Conservation (phyloP, 805 yeast species). For the Scheffersomyces ergatensis region DNA sequence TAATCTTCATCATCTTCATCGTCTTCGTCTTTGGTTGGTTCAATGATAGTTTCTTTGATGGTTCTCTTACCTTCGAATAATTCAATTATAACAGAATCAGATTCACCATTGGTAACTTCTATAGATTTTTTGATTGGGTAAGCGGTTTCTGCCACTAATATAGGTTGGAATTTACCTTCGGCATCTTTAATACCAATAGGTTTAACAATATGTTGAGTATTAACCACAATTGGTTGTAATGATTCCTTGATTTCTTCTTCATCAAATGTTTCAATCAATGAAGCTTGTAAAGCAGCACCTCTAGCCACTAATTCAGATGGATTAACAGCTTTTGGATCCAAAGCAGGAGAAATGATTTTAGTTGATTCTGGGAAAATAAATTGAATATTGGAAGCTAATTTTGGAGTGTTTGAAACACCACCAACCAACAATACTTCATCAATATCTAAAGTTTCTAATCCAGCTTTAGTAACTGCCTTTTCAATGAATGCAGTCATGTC, state of each 20-base stretch:
- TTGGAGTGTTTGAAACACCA: conserved; percentile 91
- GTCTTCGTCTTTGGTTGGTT: conserved; percentile 56
- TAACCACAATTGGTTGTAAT: conserved; percentile 76
- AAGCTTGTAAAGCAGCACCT: conserved; percentile 97
- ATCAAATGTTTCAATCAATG: conserved; percentile 77
- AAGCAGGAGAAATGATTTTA: conserved; percentile 69
- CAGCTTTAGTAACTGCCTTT: conserved; percentile 74
- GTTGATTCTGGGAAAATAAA: conserved; percentile 80
- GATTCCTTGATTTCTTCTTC: conserved; percentile 81
- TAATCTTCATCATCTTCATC: conserved; percentile 46
- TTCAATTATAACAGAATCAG: conserved; percentile 58
- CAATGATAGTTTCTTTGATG: conserved; percentile 77
- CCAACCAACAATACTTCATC: conserved; percentile 92
- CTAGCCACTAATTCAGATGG: conserved; percentile 89
- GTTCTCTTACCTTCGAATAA: conserved; percentile 85
- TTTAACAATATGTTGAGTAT: conserved; percentile 81
- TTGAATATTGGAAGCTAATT: conserved; percentile 73
- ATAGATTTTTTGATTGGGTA: conserved; percentile 83
- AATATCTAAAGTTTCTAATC: conserved; percentile 77
- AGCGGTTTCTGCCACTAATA: conserved; percentile 81
- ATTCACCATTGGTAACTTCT: conserved; percentile 59
- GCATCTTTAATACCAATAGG: conserved; percentile 83
- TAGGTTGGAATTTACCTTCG: conserved; percentile 67
- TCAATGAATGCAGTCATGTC: conserved; percentile 78
- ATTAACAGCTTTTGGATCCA: conserved; percentile 73